Percentiles rank a stretch among this genome's conserved stretches.
phyloP scores from a whole-genome alignment of 2,329 filamentous ascomycete genomes.

The Ophiognomonia clavigignenti-juglandacearum region DNA sequence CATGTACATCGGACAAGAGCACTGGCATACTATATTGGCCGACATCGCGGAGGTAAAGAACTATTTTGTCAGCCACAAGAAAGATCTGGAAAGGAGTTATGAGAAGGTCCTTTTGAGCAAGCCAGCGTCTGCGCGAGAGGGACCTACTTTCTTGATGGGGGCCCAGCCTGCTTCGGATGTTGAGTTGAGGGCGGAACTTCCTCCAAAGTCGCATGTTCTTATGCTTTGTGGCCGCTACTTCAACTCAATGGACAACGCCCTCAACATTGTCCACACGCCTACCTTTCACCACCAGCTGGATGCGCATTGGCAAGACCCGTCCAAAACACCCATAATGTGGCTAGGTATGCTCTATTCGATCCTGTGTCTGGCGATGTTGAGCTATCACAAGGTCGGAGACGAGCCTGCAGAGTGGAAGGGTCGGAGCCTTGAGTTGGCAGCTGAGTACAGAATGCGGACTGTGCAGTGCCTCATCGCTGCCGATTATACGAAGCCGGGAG shows the following conservation, averaged over 20 bases:
- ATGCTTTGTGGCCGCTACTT: slow-evolving; percentile 86
- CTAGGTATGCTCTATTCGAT: slow-evolving; percentile 72
- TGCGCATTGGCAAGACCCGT: slow-evolving; percentile 65
- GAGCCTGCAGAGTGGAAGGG: slow-evolving; percentile 75
- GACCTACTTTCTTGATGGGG: slow-evolving; percentile 75
- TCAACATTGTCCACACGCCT: slow-evolving; percentile 74
- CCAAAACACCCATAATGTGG: slow-evolving; percentile 72
- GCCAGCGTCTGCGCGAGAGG: slow-evolving; percentile 52
- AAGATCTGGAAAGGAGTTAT: slow-evolving; percentile 79
- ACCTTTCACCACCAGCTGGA: slow-evolving; percentile 74
- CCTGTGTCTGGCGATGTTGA: slow-evolving; percentile 72
- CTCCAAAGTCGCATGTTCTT: slow-evolving; percentile 76
- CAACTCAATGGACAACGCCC: slow-evolving; percentile 69
- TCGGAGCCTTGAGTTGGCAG: slow-evolving; percentile 53
- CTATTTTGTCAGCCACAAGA: slow-evolving; percentile 81
- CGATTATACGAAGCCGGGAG: slow-evolving; percentile 71
- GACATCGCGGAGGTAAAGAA: slow-evolving; percentile 92
- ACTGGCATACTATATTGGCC: slow-evolving; percentile 75
- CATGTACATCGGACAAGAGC: slow-evolving; percentile 75
- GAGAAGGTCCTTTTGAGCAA: slow-evolving; percentile 69
- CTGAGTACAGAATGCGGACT: slow-evolving; percentile 64
- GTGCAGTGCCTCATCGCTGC: slow-evolving; percentile 73
- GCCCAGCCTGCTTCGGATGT: slow-evolving; percentile 65
- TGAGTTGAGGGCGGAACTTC: slow-evolving; percentile 76
- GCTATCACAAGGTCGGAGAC: slow-evolving; percentile 73